Evolutionary conservation across 805 yeast species (phyloP), one percentile per base, ranked within the genome.

Genomic region (Ogataea nonfermentans): DNA sequence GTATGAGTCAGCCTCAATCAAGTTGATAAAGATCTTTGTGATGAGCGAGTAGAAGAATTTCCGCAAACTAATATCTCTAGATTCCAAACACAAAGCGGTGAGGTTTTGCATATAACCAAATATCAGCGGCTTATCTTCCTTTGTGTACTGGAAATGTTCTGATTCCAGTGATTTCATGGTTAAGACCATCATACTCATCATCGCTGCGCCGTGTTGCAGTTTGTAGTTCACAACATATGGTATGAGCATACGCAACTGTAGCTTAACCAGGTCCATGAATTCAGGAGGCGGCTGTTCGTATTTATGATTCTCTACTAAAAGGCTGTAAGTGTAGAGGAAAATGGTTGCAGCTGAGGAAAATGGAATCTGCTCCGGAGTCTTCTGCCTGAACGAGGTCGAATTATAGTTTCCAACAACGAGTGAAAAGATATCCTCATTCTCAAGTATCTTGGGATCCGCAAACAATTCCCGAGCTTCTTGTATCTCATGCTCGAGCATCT

Each of bases 1-100:
- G 60, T 78, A 86, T 0, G 84, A 62, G 9, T 70, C 61, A 1
- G 66, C 65, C 43, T 84, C 86, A 0, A 80, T 75, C 23, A 79
- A 60, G 14, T 73, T 56, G 7, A 83, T 73, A 49, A 91, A 63
- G 2, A 86, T 53, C 49, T 79, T 79, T 2, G 84, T 78, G 24
- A 87, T 61, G 29, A 86, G 64, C 0, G 90, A 80, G 51, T 79
- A 75, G 9, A 72, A 66, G 22, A 77, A 65, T 48, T 42, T 48
- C 9, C 35, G 35, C 13, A 52, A n/a, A 9, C 13, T 19, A 4
- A 29, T 59, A 55, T 49, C 30, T 7, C 32, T 24, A 3, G 44
- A 41, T 32, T 46, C 48, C n/a, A 46, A 31, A 6, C 46, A 39
- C n/a, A 58, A 31, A 8, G 52, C 40, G 3, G 56, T 35, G 14